Evolutionary conservation across 164 flowering plant species (phyloP).

Genomic region (Protea cynaroides): DNA sequence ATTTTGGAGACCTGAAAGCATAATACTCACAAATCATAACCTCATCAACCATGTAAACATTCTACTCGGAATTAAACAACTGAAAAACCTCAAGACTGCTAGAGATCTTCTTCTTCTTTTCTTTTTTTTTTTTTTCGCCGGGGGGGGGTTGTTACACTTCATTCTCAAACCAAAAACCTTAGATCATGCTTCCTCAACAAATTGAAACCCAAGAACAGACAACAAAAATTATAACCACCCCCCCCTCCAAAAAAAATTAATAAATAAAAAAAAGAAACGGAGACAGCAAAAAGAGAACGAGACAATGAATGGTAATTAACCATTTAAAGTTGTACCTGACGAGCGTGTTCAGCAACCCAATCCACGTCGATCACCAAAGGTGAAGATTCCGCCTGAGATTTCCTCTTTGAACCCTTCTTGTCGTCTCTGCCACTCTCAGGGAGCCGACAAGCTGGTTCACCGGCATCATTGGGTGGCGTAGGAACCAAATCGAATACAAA

Average conservation of each 20-base stretch:
- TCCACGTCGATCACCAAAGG: slow-evolving; percentile 59
- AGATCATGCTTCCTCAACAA: not conserved
- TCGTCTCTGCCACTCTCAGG: slow-evolving; percentile 30
- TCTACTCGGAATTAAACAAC: not conserved
- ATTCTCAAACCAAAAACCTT: too few relatives aligned
- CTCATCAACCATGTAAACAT: slow-evolving; percentile 1
- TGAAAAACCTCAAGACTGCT: not conserved
- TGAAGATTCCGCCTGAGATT: slow-evolving; percentile 30
- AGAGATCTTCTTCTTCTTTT: too few relatives aligned
- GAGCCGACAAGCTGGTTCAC: slow-evolving; percentile 60
- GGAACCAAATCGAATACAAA: slow-evolving; percentile 71
- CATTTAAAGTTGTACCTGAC: slow-evolving; percentile 46
- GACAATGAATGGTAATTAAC: not conserved
- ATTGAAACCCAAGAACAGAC: too few relatives aligned
- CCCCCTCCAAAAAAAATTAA: too few relatives aligned
- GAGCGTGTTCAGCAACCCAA: slow-evolving; percentile 91
- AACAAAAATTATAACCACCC: too few relatives aligned
- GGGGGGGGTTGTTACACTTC: too few relatives aligned
- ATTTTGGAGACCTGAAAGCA: slow-evolving; percentile 67
- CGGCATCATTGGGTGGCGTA: slow-evolving; percentile 75
- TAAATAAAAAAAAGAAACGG: not conserved
- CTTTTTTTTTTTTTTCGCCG: too few relatives aligned
- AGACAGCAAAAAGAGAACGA: not conserved
- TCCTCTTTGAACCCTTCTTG: slow-evolving; percentile 52
- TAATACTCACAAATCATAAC: slow-evolving; percentile 1